Evolutionary conservation across 1,284 basidiomycete genomes (phyloP), one percentile per base, ranked within the genome.

Genomic region (Naganishia sp.): DNA sequence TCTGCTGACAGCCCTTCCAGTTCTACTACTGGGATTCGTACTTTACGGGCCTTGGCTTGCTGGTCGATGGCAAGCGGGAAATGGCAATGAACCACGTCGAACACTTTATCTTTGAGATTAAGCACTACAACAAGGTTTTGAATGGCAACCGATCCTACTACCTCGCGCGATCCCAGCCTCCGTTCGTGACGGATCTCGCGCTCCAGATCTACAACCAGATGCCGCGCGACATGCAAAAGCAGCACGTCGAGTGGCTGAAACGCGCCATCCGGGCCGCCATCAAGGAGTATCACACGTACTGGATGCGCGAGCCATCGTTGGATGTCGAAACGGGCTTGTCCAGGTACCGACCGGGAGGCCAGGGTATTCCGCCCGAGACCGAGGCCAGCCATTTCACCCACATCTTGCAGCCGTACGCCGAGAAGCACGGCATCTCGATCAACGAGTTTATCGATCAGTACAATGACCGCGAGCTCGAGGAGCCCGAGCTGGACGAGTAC

Each of bases 41-140:
- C 82, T 96, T 96, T 78, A 94, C 95, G 75, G 85, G 90, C 15
- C 86, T 99, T 31, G 95, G 95, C 41, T 85, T 99, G 6, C 86
- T 99, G 23, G 91, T 97, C 28, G 95, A 99, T 77, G 94, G 92
- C 32, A 88, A 94, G 74, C 86, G 96, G 47, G 86, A 89, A 70
- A 90, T 98, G 84, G 95, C 95, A 9, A 92, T 93, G 81, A 91
- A 92, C 72, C 94, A 96, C 85, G 93, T 98, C 54, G 95, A 98
- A 69, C 95, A 99, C 79, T 99, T 97, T 81, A 90, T 97, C 75
- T 99, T 99, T 77, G 92, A 99, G 83, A 97, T 99, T 83, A 92
- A 88, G 80, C 91, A 97, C 81, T 97, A 97, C 78, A 90, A 90
- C 82, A 97, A 95, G 78, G 79, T 82, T 28, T 66, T 80, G 49